Evolutionary conservation across 106 monocot species (phyloP).

Genomic region (Platanthera guangdongensis): DNA sequence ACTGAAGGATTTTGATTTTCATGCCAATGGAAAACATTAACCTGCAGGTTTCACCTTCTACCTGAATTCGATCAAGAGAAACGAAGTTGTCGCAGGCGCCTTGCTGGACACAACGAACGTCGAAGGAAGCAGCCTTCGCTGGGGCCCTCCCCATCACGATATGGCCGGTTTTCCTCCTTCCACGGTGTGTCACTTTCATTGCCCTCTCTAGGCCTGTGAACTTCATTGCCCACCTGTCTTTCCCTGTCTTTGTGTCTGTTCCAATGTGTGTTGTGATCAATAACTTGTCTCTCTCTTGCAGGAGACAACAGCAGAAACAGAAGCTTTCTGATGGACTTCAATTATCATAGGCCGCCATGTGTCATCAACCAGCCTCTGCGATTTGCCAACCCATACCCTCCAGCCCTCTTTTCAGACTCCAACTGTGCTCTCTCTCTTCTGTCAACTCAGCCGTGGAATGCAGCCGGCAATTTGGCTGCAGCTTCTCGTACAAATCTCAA

Average conservation of each 20-base stretch:
- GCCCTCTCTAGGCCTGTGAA: not conserved
- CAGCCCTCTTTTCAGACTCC: conserved; percentile 33
- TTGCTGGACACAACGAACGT: conserved; percentile 18
- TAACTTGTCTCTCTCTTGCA: not conserved
- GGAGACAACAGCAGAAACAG: conserved; percentile 32
- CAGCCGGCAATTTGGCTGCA: not conserved
- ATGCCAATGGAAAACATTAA: not conserved
- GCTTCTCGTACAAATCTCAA: conserved; percentile 17
- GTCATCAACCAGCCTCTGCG: conserved; percentile 14
- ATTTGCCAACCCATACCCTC: conserved; percentile 6
- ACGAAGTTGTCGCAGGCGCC: conserved; percentile 13
- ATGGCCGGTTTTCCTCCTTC: conserved; percentile 36
- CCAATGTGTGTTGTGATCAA: not conserved
- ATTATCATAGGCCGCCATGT: conserved; percentile 11
- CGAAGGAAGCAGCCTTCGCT: conserved; percentile 33
- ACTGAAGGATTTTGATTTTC: too few species aligned
- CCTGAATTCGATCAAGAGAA: conserved; percentile 18
- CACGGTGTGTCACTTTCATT: conserved; percentile 40
- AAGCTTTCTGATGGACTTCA: conserved; percentile 68
- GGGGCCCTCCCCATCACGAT: conserved; percentile 43
- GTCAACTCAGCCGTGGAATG: conserved; percentile 75
- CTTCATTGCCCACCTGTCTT: not conserved
- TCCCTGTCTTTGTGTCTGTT: not conserved
- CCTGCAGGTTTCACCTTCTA: conserved; percentile 14
- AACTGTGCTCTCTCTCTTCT: conserved; percentile 99